Evolutionary conservation across 306 rosid species (phyloP), one percentile per base, ranked within the genome.

Genomic region (Quercus glauca): DNA sequence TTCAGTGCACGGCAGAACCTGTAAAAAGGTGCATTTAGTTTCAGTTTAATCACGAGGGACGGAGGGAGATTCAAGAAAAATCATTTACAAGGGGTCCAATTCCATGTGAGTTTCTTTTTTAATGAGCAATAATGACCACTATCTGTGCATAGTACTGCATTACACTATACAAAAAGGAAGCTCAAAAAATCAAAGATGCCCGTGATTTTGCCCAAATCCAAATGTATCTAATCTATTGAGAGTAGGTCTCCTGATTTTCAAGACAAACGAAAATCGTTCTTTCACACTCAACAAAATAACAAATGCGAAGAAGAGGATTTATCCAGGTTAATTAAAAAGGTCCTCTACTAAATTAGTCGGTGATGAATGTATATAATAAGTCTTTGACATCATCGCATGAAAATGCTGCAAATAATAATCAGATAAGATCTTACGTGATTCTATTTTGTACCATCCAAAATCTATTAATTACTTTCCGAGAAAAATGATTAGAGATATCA

Each of bases 141-240:
- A 0, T 37, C 10, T 6, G 43, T 37, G 2, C 43, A 7, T 6
- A 6, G 37, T 33, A 33, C 43, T 37, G 10, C 43, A 7, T 37
- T 37, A 37, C 43, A 37, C 43, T 7, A 2, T 37, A 6, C 43
- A 37, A 80, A 41, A 71, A 0, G 23, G 10, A 41, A 60, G 37
- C 51, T 12, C 1, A 73, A 11, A 21, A 28, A 75, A 73, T 61
- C 59, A 76, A 74, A 79, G 78, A 81, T 79, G 76, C 28, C 76
- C 59, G 18, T 74, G 28, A 78, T 51, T 89, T 80, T 78, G 33
- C 51, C 81, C 84, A 87, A 84, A 90, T 90, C 85, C 58, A 79
- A 74, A 68, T 79, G 55, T 29, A 82, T 84, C 86, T 77, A 59
- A 35, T 14, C 43, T 37, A 37, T 37, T 37, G 43, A 37, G 6